Base-by-base conservation (phyloP, 192 early-diverging fungal genomes). In the Funneliformis mosseae region DNA sequence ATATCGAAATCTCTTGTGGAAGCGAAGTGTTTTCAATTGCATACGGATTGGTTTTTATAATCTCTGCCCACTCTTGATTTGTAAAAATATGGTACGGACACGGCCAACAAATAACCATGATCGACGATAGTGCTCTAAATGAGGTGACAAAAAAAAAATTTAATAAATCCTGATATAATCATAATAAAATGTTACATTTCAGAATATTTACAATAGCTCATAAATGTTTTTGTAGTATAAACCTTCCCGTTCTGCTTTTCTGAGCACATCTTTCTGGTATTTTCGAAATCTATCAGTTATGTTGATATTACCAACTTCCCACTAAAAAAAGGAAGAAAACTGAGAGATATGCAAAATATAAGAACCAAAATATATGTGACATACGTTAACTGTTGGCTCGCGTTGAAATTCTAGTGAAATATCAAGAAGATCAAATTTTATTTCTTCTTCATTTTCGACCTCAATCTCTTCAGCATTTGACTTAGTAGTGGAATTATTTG, bases 51-150 rank as follows among this genome's bases (percentile, higher is more conserved):
- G 62, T 46, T 76, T 62, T 64, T 64, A 33, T 81, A 55, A 81
- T 81, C 39, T 74, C 70, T 43, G 6, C 18, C 73, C 80, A 81
- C 28, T 81, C 80, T 81, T 43, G 55, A 63, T 76, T 81, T 41
- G 80, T 81, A 67, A 81, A 81, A 21, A 75, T 67, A 46, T 27
- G 73, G 27, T 81, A 81, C 48, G 72, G 80, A 66, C 80, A 81
- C 9, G 80, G 72, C 70, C 60, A 81, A 55, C 59, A 67, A 41
- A 81, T 18, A 28, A 81, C 73, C 5, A 81, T 81, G 55, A 81
- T 81, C 10, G 80, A 81, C 28, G 80, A 76, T 69, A 81, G 76
- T 18, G 61, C 80, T 66, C 80, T 81, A 66, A 81, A 80, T 80
- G 38, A 77, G 64, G n/a, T 48, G 39, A 81, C 21, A 25, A 72